Percentiles rank a stretch among this genome's conserved stretches.
Evolutionary conservation across 768 basidiomycete species (phyloP).

Genomic region (Lepiota venenata): DNA sequence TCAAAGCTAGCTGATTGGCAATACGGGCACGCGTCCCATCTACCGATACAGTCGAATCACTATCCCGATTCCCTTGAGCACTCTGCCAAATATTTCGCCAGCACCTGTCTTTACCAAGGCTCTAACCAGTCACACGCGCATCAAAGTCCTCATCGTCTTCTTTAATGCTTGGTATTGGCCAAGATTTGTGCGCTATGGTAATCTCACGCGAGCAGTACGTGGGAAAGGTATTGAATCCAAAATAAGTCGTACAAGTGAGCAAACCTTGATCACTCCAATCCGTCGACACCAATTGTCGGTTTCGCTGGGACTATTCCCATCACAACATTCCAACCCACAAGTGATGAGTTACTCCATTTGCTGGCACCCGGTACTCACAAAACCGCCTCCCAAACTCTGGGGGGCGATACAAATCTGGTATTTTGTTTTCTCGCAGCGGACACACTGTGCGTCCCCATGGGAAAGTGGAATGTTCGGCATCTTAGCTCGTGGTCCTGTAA

Average conservation of each 20-base stretch:
- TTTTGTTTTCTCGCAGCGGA: neutral
- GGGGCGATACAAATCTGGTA: neutral
- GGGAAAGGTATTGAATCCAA: neutral
- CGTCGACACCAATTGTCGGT: neutral
- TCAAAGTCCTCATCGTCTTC: no score
- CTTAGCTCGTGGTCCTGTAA: no score
- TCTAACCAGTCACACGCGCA: no score
- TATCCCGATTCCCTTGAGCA: no score
- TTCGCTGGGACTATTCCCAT: neutral
- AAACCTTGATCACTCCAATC: neutral
- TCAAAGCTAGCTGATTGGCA: no score
- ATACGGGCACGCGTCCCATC: no score
- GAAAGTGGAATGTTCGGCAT: neutral
- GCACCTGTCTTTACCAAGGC: no score
- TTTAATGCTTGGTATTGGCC: no score
- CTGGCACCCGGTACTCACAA: neutral
- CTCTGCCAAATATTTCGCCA: no score
- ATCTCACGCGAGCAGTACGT: neutral
- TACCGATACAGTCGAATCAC: no score
- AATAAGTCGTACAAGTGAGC: neutral
- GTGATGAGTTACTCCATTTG: neutral
- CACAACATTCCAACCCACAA: neutral
- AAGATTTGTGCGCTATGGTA: no score
- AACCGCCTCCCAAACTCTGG: neutral
- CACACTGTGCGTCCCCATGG: neutral